Conservation (phyloP, 345 rosid species). For the Passiflora organensis region DNA sequence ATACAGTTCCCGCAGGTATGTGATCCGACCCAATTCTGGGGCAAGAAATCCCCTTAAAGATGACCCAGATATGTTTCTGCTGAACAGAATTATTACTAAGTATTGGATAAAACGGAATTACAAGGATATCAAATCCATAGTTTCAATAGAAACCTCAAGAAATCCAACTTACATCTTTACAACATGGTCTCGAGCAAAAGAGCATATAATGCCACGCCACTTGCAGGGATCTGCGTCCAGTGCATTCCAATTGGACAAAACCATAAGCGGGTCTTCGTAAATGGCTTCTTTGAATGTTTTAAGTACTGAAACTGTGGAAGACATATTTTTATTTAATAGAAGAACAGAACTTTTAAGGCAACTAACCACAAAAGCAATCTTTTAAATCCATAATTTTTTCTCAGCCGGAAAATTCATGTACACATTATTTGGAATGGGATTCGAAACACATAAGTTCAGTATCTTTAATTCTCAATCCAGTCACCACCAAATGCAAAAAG, state of each 20-base stretch:
- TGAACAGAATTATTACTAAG: conserved; percentile 13
- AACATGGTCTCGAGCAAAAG: conserved; percentile 56
- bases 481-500: conserved; percentile 10
- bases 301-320: conserved; percentile 58
- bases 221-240: conserved; percentile 80
- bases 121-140: not conserved
- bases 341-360: conserved; percentile 1
- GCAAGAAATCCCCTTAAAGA: conserved; percentile 79
- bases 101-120: conserved; percentile 3
- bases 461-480: not conserved
- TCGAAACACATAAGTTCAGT: conserved; percentile 9
- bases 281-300: conserved; percentile 75
- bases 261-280: conserved; percentile 74
- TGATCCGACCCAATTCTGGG: conserved; percentile 70
- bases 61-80: conserved; percentile 73
- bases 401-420: not conserved
- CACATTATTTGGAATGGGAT: not conserved
- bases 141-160: not conserved
- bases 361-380: not conserved
- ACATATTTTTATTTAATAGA: conserved; percentile 21
- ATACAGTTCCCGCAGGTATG: conserved; percentile 73
- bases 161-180: conserved; percentile 59
- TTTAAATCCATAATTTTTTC: no score
- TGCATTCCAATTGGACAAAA: conserved; percentile 78
- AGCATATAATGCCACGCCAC: conserved; percentile 73